These are phyloP conservation scores for Penicillium ochrochloron DNA, from an alignment of 495 filamentous ascomycete genomes.

Conservation along the genomic window DNA sequence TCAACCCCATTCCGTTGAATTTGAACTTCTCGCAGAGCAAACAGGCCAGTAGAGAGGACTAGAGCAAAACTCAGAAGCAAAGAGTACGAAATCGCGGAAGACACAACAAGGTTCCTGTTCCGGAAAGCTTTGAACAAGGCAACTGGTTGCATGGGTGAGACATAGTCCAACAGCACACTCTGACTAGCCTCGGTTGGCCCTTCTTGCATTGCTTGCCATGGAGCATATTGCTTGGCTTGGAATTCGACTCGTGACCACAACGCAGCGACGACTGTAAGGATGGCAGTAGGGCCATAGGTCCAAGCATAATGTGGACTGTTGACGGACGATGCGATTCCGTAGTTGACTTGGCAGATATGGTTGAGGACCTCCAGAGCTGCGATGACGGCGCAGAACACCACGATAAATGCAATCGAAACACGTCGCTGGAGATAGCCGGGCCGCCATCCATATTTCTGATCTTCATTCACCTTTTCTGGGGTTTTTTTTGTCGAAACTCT, in stretches of 20 bases:
- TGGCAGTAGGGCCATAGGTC: constrained; percentile 38
- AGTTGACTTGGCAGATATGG: constrained; percentile 19
- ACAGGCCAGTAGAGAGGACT: constrained; percentile 21
- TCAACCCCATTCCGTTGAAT: no score
- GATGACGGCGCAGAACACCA: background rate
- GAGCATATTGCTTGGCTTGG: constrained; percentile 30
- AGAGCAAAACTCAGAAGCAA: constrained; percentile 16
- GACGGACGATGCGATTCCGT: constrained; percentile 23
- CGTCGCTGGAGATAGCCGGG: background rate
- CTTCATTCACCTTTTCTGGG: no score
- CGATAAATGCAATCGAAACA: background rate
- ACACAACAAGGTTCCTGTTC: constrained; percentile 12
- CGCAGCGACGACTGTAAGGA: constrained; percentile 28
- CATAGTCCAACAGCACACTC: constrained; percentile 19
- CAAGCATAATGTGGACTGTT: constrained; percentile 30
- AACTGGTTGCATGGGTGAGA: constrained; percentile 17
- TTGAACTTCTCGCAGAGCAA: constrained; percentile 10
- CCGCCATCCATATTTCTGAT: no score
- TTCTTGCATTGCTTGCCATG: constrained; percentile 32
- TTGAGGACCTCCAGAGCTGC: constrained; percentile 9
- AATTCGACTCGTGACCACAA: constrained; percentile 35
- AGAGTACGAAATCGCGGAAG: background rate
- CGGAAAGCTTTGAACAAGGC: constrained; percentile 11
- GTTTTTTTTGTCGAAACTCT: no score
- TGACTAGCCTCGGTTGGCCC: constrained; percentile 3